Evolutionary conservation across 805 yeast species (phyloP), one percentile per base, ranked within the genome.

Genomic region (Yamadazyma laniorum): DNA sequence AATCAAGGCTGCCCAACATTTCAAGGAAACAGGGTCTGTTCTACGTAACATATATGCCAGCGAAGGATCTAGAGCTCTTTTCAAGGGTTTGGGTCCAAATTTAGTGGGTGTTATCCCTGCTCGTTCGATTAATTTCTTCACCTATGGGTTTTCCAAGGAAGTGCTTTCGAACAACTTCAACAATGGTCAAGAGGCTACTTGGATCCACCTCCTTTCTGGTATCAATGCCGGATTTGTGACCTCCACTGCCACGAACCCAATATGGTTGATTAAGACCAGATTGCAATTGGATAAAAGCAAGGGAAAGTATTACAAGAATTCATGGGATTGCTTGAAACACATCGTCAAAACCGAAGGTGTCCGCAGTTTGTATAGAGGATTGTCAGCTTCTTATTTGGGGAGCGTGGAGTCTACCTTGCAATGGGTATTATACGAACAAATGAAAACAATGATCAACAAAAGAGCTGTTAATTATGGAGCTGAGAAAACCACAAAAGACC

Each of bases 71-170:
- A 68, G 85, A 29, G 91, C 98, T 3, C 67, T 93, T 32, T 93
- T 93, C 63, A 85, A 86, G 63, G 99, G 99, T 9, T 67, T 93
- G 35, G 99, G 99, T 0, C 99, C 99, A 7, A 93, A 91, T 53
- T 70, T 93, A 50, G 95, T 91, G 13, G 99, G 99, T 37, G 98
- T 93, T 12, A 91, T 93, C 29, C 99, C 99, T 0, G 98, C 99
- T 1, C 75, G 99, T 59, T 85, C 96, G 19, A 95, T 93, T 47
- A 93, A 93, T 61, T 93, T 93, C 59, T 90, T 90, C 70, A 88
- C 97, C 0, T 93, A 93, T 59, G 96, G 97, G n/a, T 72, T 86
- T n/a, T 79, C 95, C 4, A 93, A 93, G 54, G 91, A 85, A 17
- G 35, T 84, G 12, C 60, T 89, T n/a, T 73, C 87, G 6, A 65